Percentiles rank a stretch among this genome's conserved stretches.
These are phyloP conservation scores for Candida buenavistaensis DNA, from an alignment of 1,139 yeast species.

Conservation along the genomic window DNA sequence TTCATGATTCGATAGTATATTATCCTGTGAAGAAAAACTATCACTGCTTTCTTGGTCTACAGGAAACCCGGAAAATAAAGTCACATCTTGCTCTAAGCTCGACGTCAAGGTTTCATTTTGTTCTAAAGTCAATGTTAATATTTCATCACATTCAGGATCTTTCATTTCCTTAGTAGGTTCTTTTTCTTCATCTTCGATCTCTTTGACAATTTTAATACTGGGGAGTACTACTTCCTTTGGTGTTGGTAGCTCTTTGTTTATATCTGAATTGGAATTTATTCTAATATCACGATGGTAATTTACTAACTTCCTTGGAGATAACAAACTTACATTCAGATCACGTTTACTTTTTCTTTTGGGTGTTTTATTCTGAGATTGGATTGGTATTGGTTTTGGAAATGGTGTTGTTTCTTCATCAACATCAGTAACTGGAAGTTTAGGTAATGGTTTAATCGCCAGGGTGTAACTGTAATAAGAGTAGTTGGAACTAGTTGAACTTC, in stretches of 20 bases:
- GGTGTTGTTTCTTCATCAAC: too few species aligned
- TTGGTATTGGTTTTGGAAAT: neutral
- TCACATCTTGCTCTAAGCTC: slow-evolving; percentile 1
- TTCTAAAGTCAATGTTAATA: too few species aligned
- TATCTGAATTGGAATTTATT: too few species aligned
- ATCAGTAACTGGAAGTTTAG: slow-evolving; percentile 4
- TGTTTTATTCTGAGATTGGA: neutral
- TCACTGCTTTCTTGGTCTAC: neutral
- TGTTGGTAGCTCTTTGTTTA: too few species aligned
- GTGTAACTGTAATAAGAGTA: too few species aligned
- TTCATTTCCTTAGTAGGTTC: too few species aligned
- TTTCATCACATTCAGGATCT: too few species aligned
- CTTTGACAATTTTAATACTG: too few species aligned
- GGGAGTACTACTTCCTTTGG: too few species aligned
- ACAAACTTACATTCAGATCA: slow-evolving; percentile 1
- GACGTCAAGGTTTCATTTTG: slow-evolving; percentile 1
- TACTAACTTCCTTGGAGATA: slow-evolving; percentile 1
- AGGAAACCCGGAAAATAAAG: slow-evolving; percentile 4
- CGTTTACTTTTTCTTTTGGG: neutral
- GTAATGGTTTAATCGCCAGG: neutral
- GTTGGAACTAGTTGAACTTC: slow-evolving; percentile 1
- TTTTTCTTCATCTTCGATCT: neutral
- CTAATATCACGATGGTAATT: neutral
- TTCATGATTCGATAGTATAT: neutral
- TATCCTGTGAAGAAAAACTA: neutral